phyloP scores from a whole-genome alignment of 495 filamentous ascomycete genomes.

The Aspergillus asperescens region DNA sequence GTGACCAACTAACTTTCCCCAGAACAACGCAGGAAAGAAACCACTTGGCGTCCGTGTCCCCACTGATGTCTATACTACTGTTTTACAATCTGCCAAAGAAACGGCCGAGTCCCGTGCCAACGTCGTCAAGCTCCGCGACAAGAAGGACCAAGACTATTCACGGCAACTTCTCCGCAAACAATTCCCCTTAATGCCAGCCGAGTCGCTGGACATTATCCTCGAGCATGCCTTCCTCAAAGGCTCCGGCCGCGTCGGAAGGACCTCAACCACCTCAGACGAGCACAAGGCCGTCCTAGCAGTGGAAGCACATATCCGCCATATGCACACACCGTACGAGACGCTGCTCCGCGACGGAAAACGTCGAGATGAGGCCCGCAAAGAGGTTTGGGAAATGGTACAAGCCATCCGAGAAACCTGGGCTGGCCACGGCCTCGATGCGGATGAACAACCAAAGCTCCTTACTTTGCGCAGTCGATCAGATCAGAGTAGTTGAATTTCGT shows the following conservation, averaged over 20 bases:
- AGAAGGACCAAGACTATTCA: constrained; percentile 28
- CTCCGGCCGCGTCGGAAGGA: constrained; percentile 47
- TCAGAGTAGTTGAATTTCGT: background rate
- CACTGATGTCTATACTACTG: constrained; percentile 28
- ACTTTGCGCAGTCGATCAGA: constrained; percentile 13
- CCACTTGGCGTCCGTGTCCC: constrained; percentile 46
- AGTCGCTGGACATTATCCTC: constrained; percentile 34
- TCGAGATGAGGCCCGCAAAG: constrained; percentile 23
- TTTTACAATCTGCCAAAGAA: constrained; percentile 26
- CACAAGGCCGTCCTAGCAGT: constrained; percentile 41
- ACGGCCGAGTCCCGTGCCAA: constrained; percentile 39
- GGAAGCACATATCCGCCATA: constrained; percentile 49
- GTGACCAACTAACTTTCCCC: constrained; percentile 6
- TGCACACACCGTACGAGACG: constrained; percentile 42
- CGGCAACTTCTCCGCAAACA: constrained; percentile 28
- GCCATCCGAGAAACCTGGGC: constrained; percentile 32
- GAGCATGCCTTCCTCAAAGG: constrained; percentile 45
- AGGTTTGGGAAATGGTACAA: constrained; percentile 26
- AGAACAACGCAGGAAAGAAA: constrained; percentile 32
- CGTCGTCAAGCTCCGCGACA: constrained; percentile 34
- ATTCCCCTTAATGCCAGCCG: constrained; percentile 42
- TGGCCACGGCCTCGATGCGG: background rate
- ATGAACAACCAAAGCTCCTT: background rate
- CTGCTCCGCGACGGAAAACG: constrained; percentile 27
- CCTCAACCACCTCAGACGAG: constrained; percentile 28